phyloP scores from a whole-genome alignment of 331 rosid species.

The Telfairia occidentalis region DNA sequence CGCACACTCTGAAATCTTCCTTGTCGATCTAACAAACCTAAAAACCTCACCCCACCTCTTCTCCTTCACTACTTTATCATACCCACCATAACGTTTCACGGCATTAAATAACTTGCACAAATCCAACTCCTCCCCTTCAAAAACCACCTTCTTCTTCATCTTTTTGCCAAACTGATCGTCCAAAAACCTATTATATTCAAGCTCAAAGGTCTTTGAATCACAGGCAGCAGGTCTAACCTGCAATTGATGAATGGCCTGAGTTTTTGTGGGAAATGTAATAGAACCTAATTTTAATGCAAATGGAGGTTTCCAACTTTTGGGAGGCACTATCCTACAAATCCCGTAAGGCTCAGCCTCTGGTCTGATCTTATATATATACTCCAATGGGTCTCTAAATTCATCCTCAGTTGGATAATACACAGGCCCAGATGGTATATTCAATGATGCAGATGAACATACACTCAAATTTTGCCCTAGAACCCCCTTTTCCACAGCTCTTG shows the following conservation, averaged over 20 bases:
- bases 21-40: slow-evolving; percentile 38
- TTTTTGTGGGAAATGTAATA: slow-evolving; percentile 73
- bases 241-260: slow-evolving; percentile 80
- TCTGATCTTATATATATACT: slow-evolving; percentile 68
- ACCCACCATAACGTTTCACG: slow-evolving; percentile 81
- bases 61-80: slow-evolving; percentile 53
- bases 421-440: slow-evolving; percentile 63
- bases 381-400: slow-evolving; percentile 85
- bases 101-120: slow-evolving; percentile 75
- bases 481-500: slow-evolving; percentile 85
- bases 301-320: slow-evolving; percentile 79
- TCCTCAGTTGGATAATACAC: slow-evolving; percentile 76
- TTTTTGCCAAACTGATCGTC: slow-evolving; percentile 49
- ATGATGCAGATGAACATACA: slow-evolving; percentile 30
- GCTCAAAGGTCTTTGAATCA: slow-evolving; percentile 73
- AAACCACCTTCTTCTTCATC: slow-evolving; percentile 59
- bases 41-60: slow-evolving; percentile 93
- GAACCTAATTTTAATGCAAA: slow-evolving; percentile 59
- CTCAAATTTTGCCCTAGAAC: slow-evolving; percentile 50
- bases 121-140: slow-evolving; percentile 81
- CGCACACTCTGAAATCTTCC: slow-evolving; percentile 63
- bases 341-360: slow-evolving; percentile 81
- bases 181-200: slow-evolving; percentile 82
- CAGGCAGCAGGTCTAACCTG: slow-evolving; percentile 76
- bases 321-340: slow-evolving; percentile 92